Conservation (phyloP, 2,329 filamentous ascomycete species). For the Colletotrichum sp. region DNA sequence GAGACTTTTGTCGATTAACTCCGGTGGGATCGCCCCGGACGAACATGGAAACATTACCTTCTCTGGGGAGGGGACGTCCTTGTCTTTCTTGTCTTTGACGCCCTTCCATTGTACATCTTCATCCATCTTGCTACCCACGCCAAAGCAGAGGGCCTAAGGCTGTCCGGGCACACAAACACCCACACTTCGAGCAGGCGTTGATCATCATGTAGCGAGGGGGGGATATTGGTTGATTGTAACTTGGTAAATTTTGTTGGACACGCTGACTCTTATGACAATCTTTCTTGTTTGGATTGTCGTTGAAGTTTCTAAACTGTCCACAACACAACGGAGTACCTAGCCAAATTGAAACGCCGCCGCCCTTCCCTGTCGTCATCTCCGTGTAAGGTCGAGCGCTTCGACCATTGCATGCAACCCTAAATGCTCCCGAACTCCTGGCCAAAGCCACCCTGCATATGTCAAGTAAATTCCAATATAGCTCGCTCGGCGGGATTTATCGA, state of each 20-base stretch:
- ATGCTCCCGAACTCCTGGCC: slow-evolving; percentile 7
- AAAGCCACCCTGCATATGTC: neutral
- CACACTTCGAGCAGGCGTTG: neutral
- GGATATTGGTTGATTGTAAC: neutral
- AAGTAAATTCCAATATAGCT: neutral
- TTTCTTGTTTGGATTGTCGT: neutral
- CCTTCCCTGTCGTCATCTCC: slow-evolving; percentile 20
- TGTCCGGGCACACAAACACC: neutral
- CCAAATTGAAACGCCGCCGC: slow-evolving; percentile 5
- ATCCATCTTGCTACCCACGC: neutral
- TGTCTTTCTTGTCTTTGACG: neutral
- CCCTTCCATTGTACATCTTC: neutral
- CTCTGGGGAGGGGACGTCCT: neutral
- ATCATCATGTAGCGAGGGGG: neutral
- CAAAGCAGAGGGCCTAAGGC: neutral
- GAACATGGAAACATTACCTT: neutral
- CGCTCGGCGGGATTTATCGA: neutral
- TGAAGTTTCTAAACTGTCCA: neutral
- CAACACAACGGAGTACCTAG: neutral
- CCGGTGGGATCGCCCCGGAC: neutral
- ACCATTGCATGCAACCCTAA: slow-evolving; percentile 15
- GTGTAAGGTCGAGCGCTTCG: slow-evolving; percentile 32
- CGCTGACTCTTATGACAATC: neutral
- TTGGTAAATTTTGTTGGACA: neutral
- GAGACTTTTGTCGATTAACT: neutral